A percentile compares a stretch with the other conserved stretches of the same genome.
These are phyloP conservation scores for Colletotrichum sp. DNA, from an alignment of 2,329 filamentous ascomycete species.

Conservation along the genomic window DNA sequence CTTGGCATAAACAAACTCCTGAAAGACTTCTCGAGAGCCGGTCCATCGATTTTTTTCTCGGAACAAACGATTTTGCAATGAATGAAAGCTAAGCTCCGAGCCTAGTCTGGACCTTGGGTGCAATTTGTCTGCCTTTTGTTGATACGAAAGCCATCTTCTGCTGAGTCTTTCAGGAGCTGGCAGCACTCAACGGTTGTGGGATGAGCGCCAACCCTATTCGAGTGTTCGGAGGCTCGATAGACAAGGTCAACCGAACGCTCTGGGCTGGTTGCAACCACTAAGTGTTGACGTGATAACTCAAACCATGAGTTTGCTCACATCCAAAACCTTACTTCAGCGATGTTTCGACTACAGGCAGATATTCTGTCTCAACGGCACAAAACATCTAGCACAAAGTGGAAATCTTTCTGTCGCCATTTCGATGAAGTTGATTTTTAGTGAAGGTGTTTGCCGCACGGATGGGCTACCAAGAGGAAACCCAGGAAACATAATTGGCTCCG, in stretches of 20 bases:
- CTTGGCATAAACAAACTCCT: not conserved
- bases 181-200: not conserved
- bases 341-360: not conserved
- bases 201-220: not conserved
- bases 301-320: not conserved
- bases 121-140: fast-evolving
- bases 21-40: fast-evolving
- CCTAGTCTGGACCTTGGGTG: fast-evolving
- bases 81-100: fast-evolving
- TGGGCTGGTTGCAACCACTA: not conserved
- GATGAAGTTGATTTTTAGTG: not conserved
- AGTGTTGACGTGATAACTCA: not conserved
- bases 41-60: fast-evolving
- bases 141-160: fast-evolving
- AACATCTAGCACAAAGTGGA: not conserved
- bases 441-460: not conserved
- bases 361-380: not conserved
- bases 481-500: not conserved
- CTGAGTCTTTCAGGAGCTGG: not conserved
- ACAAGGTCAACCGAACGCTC: not conserved
- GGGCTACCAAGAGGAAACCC: not conserved
- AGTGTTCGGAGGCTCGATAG: not conserved
- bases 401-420: not conserved
- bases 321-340: not conserved
- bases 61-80: not conserved